A percentile compares a stretch with the other conserved stretches of the same genome.
Evolutionary conservation across 2,329 filamentous ascomycete genomes (phyloP).

Genomic region (Blastomyces parvus): DNA sequence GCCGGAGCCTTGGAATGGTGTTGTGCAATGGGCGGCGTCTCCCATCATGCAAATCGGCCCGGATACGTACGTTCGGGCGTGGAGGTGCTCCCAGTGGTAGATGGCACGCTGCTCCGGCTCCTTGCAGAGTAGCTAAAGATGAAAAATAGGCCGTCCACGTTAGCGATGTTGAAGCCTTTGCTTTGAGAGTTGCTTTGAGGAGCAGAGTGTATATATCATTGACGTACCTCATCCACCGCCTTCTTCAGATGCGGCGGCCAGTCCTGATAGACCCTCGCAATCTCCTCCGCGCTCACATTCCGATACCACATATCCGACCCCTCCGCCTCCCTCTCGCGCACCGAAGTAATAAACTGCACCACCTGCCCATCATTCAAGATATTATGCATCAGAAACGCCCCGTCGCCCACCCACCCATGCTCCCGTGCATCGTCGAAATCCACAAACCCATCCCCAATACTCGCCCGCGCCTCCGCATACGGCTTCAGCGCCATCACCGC

Average conservation of each 20-base stretch:
- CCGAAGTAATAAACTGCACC: neutral
- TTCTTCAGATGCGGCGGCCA: neutral
- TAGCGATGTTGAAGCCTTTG: too few relatives aligned
- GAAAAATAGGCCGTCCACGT: neutral
- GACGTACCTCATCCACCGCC: neutral
- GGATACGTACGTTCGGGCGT: constrained; percentile 25
- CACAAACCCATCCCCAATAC: neutral
- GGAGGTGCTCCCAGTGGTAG: constrained; percentile 6
- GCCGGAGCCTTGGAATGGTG: constrained; percentile 31
- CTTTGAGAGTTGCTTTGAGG: too few relatives aligned
- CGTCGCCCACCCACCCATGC: neutral
- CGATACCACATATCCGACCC: neutral
- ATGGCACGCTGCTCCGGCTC: neutral
- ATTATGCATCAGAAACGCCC: neutral
- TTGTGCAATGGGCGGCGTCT: constrained; percentile 32
- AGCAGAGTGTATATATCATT: neutral
- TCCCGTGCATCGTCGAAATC: neutral
- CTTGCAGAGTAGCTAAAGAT: neutral
- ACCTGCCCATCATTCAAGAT: neutral
- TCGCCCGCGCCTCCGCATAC: neutral
- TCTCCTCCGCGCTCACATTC: neutral
- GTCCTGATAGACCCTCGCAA: neutral
- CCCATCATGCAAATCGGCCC: constrained; percentile 27
- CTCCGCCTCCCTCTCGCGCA: neutral
- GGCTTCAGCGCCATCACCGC: neutral